These are phyloP conservation scores for Pichia kluyveri DNA, from an alignment of 805 yeast species.

Conservation along the genomic window DNA sequence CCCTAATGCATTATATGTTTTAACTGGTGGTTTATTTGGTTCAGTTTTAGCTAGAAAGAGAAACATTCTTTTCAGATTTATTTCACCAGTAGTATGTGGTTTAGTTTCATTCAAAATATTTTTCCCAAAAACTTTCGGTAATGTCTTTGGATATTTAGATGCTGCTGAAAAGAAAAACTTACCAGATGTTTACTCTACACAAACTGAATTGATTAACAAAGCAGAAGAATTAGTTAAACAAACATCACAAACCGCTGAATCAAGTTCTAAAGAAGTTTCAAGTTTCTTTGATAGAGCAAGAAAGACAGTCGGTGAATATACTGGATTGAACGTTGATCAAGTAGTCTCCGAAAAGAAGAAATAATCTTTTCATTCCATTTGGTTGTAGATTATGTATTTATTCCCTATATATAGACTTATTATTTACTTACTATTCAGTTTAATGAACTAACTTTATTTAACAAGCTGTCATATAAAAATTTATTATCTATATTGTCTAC, in stretches of 20 bases:
- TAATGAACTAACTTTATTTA: too few species aligned
- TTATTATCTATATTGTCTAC: too few species aligned
- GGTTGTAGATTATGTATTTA: background rate
- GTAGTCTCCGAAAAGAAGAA: constrained; percentile 44
- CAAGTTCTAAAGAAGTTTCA: constrained; percentile 30
- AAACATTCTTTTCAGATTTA: constrained; percentile 42
- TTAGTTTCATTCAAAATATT: constrained; percentile 55
- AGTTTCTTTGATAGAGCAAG: constrained; percentile 27
- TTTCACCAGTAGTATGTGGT: constrained; percentile 55
- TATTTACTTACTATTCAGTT: background rate
- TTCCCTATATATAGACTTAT: background rate
- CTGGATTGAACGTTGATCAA: constrained; percentile 64
- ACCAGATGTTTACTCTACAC: constrained; percentile 59
- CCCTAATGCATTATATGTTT: constrained; percentile 62
- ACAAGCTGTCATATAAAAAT: too few species aligned
- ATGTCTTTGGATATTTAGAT: constrained; percentile 51
- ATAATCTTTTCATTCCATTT: constrained; percentile 2
- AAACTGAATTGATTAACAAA: constrained; percentile 37
- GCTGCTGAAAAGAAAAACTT: constrained; percentile 47
- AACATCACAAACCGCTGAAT: constrained; percentile 34
- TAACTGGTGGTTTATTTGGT: constrained; percentile 65
- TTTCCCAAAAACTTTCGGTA: constrained; percentile 63
- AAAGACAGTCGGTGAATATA: constrained; percentile 38
- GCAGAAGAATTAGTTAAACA: constrained; percentile 36
- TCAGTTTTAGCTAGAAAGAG: constrained; percentile 64